Percentiles rank a stretch among this genome's conserved stretches.
Evolutionary conservation across 495 filamentous ascomycete species (phyloP).

Genomic region (Penicillium daleae): DNA sequence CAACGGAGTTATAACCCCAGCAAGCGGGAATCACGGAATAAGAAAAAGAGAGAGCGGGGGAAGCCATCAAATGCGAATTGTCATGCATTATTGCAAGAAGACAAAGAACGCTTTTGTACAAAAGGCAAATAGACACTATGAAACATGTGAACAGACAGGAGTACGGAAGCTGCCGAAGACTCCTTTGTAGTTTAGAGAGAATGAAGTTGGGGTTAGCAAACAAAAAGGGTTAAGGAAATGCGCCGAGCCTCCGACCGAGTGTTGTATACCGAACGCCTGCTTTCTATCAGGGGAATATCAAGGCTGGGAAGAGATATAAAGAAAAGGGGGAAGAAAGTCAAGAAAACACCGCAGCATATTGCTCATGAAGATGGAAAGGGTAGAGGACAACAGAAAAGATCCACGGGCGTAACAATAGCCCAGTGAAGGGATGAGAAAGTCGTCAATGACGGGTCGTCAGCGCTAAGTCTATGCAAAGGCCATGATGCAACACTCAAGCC

Average conservation of each 20-base stretch:
- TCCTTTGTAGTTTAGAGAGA: conserved; percentile 19
- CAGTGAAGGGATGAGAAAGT: conserved; percentile 22
- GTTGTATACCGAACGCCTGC: conserved; percentile 49
- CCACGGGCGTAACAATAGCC: conserved; percentile 21
- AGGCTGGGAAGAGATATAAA: conserved; percentile 23
- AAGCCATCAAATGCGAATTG: conserved; percentile 23
- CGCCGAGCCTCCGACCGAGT: conserved; percentile 40
- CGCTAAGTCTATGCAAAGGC: conserved; percentile 36
- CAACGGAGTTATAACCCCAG: conserved; percentile 19
- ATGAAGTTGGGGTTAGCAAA: conserved; percentile 11
- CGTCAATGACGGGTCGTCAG: conserved; percentile 41
- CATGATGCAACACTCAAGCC: conserved; percentile 29
- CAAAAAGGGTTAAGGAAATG: conserved; percentile 24
- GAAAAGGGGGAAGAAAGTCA: conserved; percentile 20
- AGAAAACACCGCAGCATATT: conserved; percentile 36
- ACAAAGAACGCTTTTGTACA: conserved; percentile 48
- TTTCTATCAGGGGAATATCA: conserved; percentile 53
- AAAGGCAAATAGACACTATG: conserved; percentile 28
- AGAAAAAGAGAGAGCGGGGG: conserved; percentile 18
- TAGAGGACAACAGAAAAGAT: conserved; percentile 32
- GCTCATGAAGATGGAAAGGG: conserved; percentile 34
- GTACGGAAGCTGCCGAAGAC: conserved; percentile 9
- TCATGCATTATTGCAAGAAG: conserved; percentile 17
- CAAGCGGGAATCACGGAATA: background rate
- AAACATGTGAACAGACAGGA: conserved; percentile 24